phyloP scores from a whole-genome alignment of 371 early-diverging fungal species.

The Mortierella sp. region DNA sequence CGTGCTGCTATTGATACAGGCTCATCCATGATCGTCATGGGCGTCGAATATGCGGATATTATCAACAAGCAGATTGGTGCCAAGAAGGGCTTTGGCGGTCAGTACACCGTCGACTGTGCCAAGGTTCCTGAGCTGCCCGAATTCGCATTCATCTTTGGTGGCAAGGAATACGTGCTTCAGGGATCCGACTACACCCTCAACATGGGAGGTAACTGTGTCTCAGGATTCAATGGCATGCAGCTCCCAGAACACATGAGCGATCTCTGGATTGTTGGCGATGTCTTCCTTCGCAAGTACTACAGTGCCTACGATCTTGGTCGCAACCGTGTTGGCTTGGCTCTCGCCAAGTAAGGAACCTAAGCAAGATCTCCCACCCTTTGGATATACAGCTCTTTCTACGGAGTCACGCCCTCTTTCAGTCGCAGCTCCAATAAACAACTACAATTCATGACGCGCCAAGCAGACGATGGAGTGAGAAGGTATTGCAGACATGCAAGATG shows the following conservation, averaged over 20 bases:
- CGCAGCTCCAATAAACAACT: too few species aligned
- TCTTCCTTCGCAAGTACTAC: conserved; percentile 91
- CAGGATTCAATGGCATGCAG: conserved; percentile 95
- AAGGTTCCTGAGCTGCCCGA: conserved; percentile 75
- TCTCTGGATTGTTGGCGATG: conserved; percentile 89
- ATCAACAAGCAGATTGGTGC: conserved; percentile 91
- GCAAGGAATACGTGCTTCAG: conserved; percentile 63
- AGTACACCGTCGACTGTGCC: conserved; percentile 86
- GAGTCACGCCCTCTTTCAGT: too few species aligned
- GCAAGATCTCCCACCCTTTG: too few species aligned
- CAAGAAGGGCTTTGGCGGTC: conserved; percentile 89
- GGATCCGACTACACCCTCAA: conserved; percentile 86
- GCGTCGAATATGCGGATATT: conserved; percentile 80
- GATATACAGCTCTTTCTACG: too few species aligned
- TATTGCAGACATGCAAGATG: too few species aligned
- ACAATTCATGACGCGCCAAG: too few species aligned
- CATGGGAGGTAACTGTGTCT: conserved; percentile 87
- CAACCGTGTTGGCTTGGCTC: conserved; percentile 67
- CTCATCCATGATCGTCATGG: conserved; percentile 84
- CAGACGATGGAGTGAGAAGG: too few species aligned
- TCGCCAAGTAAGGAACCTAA: conserved; percentile 46
- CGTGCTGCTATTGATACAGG: conserved; percentile 90
- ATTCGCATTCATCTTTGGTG: conserved; percentile 81
- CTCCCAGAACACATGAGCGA: conserved; percentile 78
- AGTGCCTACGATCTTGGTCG: conserved; percentile 89